Evolutionary conservation across 768 basidiomycete species (phyloP), one percentile per base, ranked within the genome.

Genomic region (Phlebiopsis gigantea): DNA sequence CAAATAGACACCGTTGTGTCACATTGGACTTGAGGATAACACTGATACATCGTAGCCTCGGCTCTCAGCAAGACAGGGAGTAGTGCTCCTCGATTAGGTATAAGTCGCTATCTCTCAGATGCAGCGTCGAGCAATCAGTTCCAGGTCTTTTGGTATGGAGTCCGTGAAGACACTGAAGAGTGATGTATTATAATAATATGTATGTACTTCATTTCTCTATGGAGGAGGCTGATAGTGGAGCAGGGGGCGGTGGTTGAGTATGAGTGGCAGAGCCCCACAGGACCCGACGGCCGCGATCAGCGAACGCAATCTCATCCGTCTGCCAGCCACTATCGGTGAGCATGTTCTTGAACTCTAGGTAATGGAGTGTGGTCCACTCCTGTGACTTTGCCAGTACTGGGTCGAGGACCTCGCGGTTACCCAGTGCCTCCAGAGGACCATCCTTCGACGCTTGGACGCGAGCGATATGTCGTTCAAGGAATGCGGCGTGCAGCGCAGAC

Each of bases 231-330:
- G 34, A 17, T 9, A 9, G 12, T 39, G 34, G 34, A 39, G 2
- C 12, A 9, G 34, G 34, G 8, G 34, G 34, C 12, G 34, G 34
- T 12, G 17, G 34, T 45, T 45, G 44, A 10, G n/a, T 12, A 12
- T 19, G 19, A 10, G 57, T 39, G 12, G 57, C 56, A 22, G 54
- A 54, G 14, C 61, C 57, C 65, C 65, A 66, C 25, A 57, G 55
- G 41, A 68, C 62, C 22, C 67, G 46, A 17, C 65, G 60, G 4
- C 67, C 67, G 44, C 57, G 64, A 44, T 68, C 67, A 2, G 67
- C 64, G 43, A 64, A 66, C 25, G 60, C 61, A 25, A 68, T 58
- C 49, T 68, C 67, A 55, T 68, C 64, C 25, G 63, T 66, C 28
- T 62, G 56, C 67, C 67, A 68, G 8, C 59, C 64, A 19, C 57